phyloP scores from a whole-genome alignment of 2,329 filamentous ascomycete species.

The Alternaria gaisen region DNA sequence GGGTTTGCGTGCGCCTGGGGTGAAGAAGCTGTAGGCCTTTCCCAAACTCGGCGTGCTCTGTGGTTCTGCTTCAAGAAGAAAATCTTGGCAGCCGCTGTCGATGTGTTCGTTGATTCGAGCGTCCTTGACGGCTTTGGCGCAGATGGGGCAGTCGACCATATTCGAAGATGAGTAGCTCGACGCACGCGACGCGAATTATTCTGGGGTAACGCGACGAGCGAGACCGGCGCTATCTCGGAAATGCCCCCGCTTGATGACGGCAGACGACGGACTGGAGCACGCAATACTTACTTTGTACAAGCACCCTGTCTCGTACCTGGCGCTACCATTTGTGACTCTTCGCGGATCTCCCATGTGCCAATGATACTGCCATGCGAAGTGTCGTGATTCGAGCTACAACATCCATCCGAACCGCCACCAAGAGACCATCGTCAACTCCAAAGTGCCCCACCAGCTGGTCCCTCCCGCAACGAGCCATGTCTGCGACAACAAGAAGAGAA shows the following conservation, averaged over 20 bases:
- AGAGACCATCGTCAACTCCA: conserved; percentile 5
- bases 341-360: not conserved
- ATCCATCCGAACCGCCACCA: conserved; percentile 4
- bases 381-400: conserved; percentile 15
- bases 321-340: not conserved
- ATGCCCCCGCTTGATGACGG: conserved; percentile 42
- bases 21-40: conserved; percentile 62
- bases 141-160: conserved; percentile 82
- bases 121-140: conserved; percentile 74
- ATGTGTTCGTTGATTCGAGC: conserved; percentile 88
- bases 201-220: conserved; percentile 22
- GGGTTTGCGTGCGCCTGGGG: conserved; percentile 58
- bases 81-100: conserved; percentile 79
- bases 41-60: conserved; percentile 43
- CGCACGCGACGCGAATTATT: conserved; percentile 24
- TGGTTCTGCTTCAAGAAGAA: conserved; percentile 64
- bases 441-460: conserved; percentile 24
- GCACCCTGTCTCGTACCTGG: not conserved
- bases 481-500: conserved; percentile 43
- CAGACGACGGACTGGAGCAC: conserved; percentile 37
- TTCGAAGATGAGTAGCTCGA: conserved; percentile 16
- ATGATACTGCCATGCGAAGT: conserved; percentile 24
- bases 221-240: conserved; percentile 27
- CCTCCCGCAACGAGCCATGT: conserved; percentile 47
- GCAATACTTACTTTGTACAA: conserved; percentile 27